Evolutionary conservation across 805 yeast genomes (phyloP).

Genomic region (Candida quercuum): DNA sequence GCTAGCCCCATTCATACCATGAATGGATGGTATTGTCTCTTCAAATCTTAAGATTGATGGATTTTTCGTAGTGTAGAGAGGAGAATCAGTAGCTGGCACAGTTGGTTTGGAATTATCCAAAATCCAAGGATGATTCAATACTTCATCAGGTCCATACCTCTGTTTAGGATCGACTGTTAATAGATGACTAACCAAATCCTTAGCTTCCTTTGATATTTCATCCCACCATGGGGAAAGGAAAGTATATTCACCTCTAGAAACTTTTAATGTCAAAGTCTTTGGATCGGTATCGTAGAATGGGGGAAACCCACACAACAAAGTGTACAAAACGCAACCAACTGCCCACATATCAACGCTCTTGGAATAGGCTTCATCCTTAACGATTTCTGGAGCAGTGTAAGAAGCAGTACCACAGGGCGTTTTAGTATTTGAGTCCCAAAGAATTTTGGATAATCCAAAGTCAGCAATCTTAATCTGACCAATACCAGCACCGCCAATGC

Average conservation of each 20-base stretch:
- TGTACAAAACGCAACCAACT: constrained; percentile 90
- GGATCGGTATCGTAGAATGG: constrained; percentile 83
- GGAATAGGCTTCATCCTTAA: constrained; percentile 86
- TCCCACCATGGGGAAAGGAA: constrained; percentile 87
- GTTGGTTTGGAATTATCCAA: constrained; percentile 35
- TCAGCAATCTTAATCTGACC: constrained; percentile 91
- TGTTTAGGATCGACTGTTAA: constrained; percentile 74
- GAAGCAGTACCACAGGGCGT: constrained; percentile 99
- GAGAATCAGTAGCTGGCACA: constrained; percentile 46
- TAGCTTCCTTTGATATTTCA: constrained; percentile 81
- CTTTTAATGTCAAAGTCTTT: constrained; percentile 69
- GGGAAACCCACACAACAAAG: constrained; percentile 93
- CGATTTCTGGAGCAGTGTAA: constrained; percentile 97
- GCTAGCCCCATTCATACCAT: not conserved
- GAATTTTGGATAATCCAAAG: constrained; percentile 89
- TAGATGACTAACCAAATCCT: constrained; percentile 75
- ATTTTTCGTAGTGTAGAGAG: constrained; percentile 19
- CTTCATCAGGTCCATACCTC: constrained; percentile 75
- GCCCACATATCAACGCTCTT: constrained; percentile 99
- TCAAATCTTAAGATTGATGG: constrained; percentile 21
- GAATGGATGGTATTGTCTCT: constrained; percentile 20
- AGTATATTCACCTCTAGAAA: constrained; percentile 63
- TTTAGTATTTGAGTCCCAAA: constrained; percentile 74
- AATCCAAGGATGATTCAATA: constrained; percentile 77
- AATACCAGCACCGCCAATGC: constrained; percentile 89